Evolutionary conservation across 78 protist genomes (phyloP).

Genomic region (Planoprotostelium fungivorum): DNA sequence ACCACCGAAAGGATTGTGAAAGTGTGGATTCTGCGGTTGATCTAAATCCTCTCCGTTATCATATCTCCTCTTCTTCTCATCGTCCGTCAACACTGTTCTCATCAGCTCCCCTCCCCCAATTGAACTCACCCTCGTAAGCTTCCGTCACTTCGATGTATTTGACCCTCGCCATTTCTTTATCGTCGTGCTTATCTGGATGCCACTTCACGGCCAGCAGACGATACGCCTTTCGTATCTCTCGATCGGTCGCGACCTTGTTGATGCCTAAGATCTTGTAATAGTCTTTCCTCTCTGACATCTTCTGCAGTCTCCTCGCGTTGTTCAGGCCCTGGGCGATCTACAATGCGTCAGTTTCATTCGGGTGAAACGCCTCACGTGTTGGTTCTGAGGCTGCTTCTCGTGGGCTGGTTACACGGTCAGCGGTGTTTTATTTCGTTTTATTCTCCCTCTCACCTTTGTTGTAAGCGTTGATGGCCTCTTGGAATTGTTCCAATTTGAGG

Average conservation of each 20-base stretch:
- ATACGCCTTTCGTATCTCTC: conserved; percentile 69
- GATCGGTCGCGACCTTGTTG: conserved; percentile 31
- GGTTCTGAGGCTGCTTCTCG: background rate
- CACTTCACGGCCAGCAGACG: conserved; percentile 71
- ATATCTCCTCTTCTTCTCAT: conserved; percentile 40
- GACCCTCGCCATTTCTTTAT: conserved; percentile 37
- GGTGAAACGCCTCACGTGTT: conserved; percentile 6
- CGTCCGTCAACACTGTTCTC: conserved; percentile 35
- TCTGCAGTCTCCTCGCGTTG: conserved; percentile 42
- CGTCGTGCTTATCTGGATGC: conserved; percentile 67
- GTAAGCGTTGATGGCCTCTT: conserved; percentile 66
- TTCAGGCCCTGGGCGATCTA: conserved; percentile 3
- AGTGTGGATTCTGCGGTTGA: conserved; percentile 1
- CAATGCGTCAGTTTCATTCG: conserved; percentile 15
- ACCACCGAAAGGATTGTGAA: background rate
- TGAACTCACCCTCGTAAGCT: conserved; percentile 43
- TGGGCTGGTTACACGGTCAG: background rate
- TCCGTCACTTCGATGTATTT: conserved; percentile 69
- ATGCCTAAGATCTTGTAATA: conserved; percentile 70
- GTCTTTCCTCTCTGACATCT: conserved; percentile 55
- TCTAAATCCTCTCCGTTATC: conserved; percentile 61
- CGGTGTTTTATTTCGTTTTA: background rate
- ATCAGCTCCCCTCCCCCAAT: background rate
- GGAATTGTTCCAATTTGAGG: conserved; percentile 29
- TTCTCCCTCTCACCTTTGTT: conserved; percentile 24